These are phyloP conservation scores for Fusarium hostae DNA, from an alignment of 2,329 filamentous ascomycete species.

Conservation along the genomic window DNA sequence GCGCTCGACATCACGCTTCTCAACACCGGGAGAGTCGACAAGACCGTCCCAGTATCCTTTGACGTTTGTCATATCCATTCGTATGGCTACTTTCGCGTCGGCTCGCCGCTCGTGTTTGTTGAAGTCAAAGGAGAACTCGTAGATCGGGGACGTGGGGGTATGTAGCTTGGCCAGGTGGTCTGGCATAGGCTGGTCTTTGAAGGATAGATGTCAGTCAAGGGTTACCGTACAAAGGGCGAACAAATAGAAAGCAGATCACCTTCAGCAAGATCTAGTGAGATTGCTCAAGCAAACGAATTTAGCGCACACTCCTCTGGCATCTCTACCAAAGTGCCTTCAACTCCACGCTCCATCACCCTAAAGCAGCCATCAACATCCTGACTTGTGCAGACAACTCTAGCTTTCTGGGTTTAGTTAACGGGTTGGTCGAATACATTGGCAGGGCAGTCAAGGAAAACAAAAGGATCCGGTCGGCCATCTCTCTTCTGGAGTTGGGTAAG, in stretches of 20 bases:
- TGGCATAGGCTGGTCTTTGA: neutral
- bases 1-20: rapidly evolving
- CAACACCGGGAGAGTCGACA: neutral
- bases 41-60: neutral
- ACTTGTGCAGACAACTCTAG: conserved; percentile 5
- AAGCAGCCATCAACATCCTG: conserved; percentile 7
- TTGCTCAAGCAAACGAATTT: conserved; percentile 10
- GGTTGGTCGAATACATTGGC: neutral
- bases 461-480: neutral
- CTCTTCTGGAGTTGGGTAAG: neutral
- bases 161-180: rapidly evolving
- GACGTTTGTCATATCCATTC: neutral
- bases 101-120: neutral
- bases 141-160: neutral
- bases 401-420: conserved; percentile 15
- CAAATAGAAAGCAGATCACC: neutral
- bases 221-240: neutral
- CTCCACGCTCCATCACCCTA: conserved; percentile 3
- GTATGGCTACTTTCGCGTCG: neutral
- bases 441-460: neutral
- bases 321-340: conserved; percentile 12
- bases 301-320: conserved; percentile 16
- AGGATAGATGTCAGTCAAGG: neutral
- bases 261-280: neutral
- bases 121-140: conserved; percentile 17